Percentiles rank a stretch among this genome's conserved stretches.
Evolutionary conservation across 2,329 filamentous ascomycete genomes (phyloP).

Genomic region (Talaromyces verruculosus): DNA sequence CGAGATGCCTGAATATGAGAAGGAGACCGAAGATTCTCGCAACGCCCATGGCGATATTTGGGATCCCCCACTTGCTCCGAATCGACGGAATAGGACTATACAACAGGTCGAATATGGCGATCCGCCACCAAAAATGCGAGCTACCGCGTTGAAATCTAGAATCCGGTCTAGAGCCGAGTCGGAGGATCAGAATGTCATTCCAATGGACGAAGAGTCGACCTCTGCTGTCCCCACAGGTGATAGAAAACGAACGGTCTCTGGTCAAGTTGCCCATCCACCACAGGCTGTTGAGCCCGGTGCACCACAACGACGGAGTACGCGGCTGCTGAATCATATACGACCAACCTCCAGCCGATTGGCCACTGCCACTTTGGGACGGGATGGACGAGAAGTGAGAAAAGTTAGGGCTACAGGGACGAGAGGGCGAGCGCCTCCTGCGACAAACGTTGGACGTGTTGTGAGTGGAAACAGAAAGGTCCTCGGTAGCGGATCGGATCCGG

Average conservation of each 20-base stretch:
- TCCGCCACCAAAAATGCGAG: conserved; percentile 64
- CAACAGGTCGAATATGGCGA: conserved; percentile 55
- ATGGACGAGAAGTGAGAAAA: conserved; percentile 77
- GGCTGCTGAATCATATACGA: conserved; percentile 69
- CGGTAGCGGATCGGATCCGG: conserved; percentile 60
- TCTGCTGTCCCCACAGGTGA: conserved; percentile 52
- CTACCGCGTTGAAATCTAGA: conserved; percentile 47
- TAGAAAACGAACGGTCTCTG: conserved; percentile 89
- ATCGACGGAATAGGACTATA: conserved; percentile 54
- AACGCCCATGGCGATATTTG: conserved; percentile 35
- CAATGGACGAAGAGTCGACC: conserved; percentile 34
- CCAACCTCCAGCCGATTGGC: conserved; percentile 64
- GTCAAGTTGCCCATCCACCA: conserved; percentile 62
- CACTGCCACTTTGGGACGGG: conserved; percentile 59
- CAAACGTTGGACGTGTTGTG: conserved; percentile 79
- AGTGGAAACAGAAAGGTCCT: conserved; percentile 81
- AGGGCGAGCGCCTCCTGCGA: conserved; percentile 63
- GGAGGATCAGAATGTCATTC: conserved; percentile 41
- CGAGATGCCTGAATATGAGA: conserved; percentile 62
- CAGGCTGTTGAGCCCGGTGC: conserved; percentile 63
- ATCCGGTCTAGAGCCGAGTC: conserved; percentile 41
- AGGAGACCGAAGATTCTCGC: conserved; percentile 44
- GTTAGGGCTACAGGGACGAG: conserved; percentile 72
- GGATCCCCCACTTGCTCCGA: conserved; percentile 47
- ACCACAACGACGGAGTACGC: conserved; percentile 68